Evolutionary conservation across 495 filamentous ascomycete genomes (phyloP).

Genomic region (Ramalina peruviana): DNA sequence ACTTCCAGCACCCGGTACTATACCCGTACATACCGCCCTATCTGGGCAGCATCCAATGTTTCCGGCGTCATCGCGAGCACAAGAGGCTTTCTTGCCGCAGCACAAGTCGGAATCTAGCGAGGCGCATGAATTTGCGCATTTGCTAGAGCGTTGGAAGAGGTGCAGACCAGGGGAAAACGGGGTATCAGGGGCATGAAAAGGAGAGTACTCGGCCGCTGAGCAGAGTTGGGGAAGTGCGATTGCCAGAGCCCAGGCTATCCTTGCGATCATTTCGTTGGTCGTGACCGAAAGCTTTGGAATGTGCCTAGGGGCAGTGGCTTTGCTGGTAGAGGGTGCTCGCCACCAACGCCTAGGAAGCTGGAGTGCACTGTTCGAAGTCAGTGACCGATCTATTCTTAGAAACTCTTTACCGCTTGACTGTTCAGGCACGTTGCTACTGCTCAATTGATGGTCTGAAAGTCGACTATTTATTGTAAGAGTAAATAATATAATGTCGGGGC

Average conservation of each 20-base stretch:
- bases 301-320: too few species aligned
- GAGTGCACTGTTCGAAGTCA: too few species aligned
- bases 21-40: slow-evolving; percentile 48
- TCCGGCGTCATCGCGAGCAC: slow-evolving; percentile 41
- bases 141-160: slow-evolving; percentile 11
- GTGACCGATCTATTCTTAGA: too few species aligned
- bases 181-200: slow-evolving; percentile 1
- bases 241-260: not conserved
- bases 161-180: not conserved
- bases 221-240: not conserved
- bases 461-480: too few species aligned
- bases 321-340: too few species aligned
- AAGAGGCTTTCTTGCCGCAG: slow-evolving; percentile 38
- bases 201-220: slow-evolving; percentile 1
- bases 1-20: slow-evolving; percentile 25
- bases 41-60: slow-evolving; percentile 54
- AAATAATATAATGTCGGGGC: too few species aligned
- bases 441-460: too few species aligned
- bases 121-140: slow-evolving; percentile 10
- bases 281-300: too few species aligned
- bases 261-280: not conserved
- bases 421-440: too few species aligned
- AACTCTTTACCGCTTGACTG: too few species aligned
- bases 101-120: slow-evolving; percentile 27
- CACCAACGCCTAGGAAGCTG: too few species aligned